phyloP scores from a whole-genome alignment of 805 yeast genomes.

The Phaffomyces opuntiae region DNA sequence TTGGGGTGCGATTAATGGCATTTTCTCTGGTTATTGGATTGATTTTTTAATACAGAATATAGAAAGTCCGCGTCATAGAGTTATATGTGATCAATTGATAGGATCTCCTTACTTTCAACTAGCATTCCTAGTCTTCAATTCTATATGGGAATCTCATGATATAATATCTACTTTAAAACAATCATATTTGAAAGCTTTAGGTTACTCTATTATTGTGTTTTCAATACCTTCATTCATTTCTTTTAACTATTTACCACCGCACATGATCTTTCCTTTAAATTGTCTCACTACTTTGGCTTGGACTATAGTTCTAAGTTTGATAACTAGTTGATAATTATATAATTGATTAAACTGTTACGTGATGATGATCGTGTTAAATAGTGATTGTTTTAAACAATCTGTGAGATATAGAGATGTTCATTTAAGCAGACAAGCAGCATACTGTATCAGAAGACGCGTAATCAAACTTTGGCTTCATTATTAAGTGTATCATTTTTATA shows the following conservation, averaged over 20 bases:
- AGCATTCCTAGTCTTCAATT: conserved; percentile 39
- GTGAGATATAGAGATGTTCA: too few species aligned
- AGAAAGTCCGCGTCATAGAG: conserved; percentile 31
- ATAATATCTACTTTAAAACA: conserved; percentile 26
- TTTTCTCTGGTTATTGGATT: conserved; percentile 49
- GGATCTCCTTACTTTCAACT: conserved; percentile 53
- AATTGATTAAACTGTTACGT: too few species aligned
- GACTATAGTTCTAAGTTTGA: conserved; percentile 43
- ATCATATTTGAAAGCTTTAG: conserved; percentile 40
- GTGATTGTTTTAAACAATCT: too few species aligned
- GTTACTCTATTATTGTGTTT: conserved; percentile 51
- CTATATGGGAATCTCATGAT: conserved; percentile 48
- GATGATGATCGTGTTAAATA: too few species aligned
- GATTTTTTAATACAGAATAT: conserved; percentile 34
- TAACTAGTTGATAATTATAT: conserved; percentile 3
- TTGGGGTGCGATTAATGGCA: conserved; percentile 59
- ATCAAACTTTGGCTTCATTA: too few species aligned
- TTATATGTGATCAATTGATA: conserved; percentile 44
- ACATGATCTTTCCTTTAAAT: conserved; percentile 50
- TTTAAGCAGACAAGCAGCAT: too few species aligned
- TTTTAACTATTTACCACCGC: conserved; percentile 41
- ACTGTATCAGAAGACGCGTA: too few species aligned
- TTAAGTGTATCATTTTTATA: too few species aligned
- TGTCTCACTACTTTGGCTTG: conserved; percentile 51
- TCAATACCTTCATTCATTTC: conserved; percentile 47